A percentile compares a stretch with the other conserved stretches of the same genome.
phyloP scores from a whole-genome alignment of 2,329 filamentous ascomycete species.

The Periconia macrospinosa region DNA sequence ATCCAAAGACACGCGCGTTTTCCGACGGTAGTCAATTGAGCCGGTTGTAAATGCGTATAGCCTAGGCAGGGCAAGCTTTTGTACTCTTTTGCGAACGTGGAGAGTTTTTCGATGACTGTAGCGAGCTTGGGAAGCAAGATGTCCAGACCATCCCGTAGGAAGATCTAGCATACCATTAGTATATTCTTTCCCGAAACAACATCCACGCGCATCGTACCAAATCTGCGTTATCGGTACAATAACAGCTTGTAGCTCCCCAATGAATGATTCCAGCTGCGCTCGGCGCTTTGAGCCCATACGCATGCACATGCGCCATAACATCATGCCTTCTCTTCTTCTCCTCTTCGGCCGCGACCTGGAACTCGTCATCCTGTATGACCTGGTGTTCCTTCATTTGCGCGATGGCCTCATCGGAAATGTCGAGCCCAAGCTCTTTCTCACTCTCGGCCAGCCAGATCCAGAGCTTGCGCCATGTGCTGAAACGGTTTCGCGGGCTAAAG shows the following conservation, averaged over 20 bases:
- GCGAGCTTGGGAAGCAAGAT: conserved; percentile 78
- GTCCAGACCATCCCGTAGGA: conserved; percentile 73
- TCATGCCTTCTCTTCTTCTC: conserved; percentile 64
- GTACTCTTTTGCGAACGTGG: conserved; percentile 71
- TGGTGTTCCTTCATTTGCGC: conserved; percentile 50
- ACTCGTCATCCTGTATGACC: conserved; percentile 52
- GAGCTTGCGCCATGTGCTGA: conserved; percentile 79
- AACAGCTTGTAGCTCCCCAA: conserved; percentile 63
- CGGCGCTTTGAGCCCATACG: conserved; percentile 73
- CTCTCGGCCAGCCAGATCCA: conserved; percentile 84
- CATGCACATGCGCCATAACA: conserved; percentile 70
- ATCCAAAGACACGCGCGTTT: conserved; percentile 73
- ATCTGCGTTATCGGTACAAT: conserved; percentile 75
- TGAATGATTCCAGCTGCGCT: conserved; percentile 84
- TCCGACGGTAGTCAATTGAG: conserved; percentile 67
- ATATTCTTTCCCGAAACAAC: neutral
- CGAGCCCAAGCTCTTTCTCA: conserved; percentile 78
- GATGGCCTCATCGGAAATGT: conserved; percentile 68
- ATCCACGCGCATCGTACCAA: conserved; percentile 41
- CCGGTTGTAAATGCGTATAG: conserved; percentile 74
- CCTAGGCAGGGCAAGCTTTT: conserved; percentile 73
- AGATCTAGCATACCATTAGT: conserved; percentile 51
- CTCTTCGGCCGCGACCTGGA: conserved; percentile 50
- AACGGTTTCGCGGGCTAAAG: conserved; percentile 75
- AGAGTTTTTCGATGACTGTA: conserved; percentile 74